A percentile compares a stretch with the other conserved stretches of the same genome.
These are phyloP conservation scores for Globisporangium nodosum DNA, from an alignment of 352 stramenopile genomes.

Conservation along the genomic window DNA sequence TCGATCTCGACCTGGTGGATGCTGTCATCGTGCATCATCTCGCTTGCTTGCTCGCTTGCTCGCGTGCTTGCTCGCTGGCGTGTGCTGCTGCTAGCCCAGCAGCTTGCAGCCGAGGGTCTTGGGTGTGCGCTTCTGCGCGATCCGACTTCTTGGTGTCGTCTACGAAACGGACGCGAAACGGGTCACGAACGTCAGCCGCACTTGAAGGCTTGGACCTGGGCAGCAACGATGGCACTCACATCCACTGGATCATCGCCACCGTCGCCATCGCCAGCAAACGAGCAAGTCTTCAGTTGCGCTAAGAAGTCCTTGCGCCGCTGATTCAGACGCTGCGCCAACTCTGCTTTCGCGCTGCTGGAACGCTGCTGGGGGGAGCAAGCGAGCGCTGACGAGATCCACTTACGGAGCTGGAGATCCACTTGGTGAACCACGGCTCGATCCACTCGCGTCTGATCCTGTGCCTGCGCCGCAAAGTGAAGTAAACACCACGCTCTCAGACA, in stretches of 20 bases:
- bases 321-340: conserved; percentile 33
- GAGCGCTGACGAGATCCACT: conserved; percentile 46
- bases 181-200: not conserved
- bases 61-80: too few species aligned
- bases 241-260: not conserved
- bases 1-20: conserved; percentile 8
- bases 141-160: too few species aligned
- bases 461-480: conserved; percentile 12
- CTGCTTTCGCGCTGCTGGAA: conserved; percentile 12
- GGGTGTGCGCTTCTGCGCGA: too few species aligned
- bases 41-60: not conserved
- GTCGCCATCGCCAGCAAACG: not conserved
- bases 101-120: too few species aligned
- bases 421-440: conserved; percentile 31
- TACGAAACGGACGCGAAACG: not conserved
- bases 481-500: not conserved
- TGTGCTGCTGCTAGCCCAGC: too few species aligned
- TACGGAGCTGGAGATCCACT: conserved; percentile 51
- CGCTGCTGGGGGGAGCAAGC: not conserved
- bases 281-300: conserved; percentile 19
- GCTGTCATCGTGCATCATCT: conserved; percentile 6
- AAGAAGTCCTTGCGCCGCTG: conserved; percentile 35
- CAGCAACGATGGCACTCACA: not conserved
- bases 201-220: conserved; percentile 2
- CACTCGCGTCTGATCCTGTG: conserved; percentile 24